Conservation (phyloP, 2,329 filamentous ascomycete species). For the Trichoderma sp. region DNA sequence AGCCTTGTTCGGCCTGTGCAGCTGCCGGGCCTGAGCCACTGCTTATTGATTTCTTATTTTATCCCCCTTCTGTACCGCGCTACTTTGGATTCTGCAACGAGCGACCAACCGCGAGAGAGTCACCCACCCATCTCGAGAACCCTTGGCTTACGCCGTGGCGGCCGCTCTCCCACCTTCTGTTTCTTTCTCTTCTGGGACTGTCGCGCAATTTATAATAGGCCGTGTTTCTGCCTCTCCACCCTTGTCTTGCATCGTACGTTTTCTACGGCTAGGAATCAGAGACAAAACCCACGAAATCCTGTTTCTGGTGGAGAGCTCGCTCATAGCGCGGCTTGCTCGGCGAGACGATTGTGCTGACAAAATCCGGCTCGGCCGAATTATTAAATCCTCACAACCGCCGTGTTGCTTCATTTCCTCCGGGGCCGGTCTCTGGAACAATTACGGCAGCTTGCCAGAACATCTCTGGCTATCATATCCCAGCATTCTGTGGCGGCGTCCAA, state of each 20-base stretch:
- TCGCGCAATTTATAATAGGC: not conserved
- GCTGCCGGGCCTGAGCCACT: not conserved
- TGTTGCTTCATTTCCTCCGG: not conserved
- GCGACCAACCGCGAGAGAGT: not conserved
- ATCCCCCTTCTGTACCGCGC: not conserved
- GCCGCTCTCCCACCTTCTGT: not conserved
- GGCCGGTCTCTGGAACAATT: conserved; percentile 14
- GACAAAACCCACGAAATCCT: not conserved
- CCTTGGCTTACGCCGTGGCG: conserved; percentile 5
- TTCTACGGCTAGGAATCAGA: not conserved
- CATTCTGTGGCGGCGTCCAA: not conserved
- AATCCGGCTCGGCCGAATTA: conserved; percentile 15
- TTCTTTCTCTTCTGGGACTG: not conserved
- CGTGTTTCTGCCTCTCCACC: not conserved
- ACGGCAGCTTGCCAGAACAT: not conserved
- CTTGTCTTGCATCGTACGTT: conserved; percentile 1
- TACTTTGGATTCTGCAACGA: not conserved
- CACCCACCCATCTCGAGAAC: not conserved
- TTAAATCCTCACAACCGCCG: conserved; percentile 10
- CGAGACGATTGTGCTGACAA: conserved; percentile 11
- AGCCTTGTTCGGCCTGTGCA: conserved; percentile 1
- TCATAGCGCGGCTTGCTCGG: conserved; percentile 14
- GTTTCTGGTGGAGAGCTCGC: not conserved
- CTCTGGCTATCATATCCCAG: not conserved
- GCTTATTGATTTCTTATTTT: conserved; percentile 11